Evolutionary conservation across 2,329 filamentous ascomycete species (phyloP), one percentile per base, ranked within the genome.

Genomic region (Cladophialophora immunda): DNA sequence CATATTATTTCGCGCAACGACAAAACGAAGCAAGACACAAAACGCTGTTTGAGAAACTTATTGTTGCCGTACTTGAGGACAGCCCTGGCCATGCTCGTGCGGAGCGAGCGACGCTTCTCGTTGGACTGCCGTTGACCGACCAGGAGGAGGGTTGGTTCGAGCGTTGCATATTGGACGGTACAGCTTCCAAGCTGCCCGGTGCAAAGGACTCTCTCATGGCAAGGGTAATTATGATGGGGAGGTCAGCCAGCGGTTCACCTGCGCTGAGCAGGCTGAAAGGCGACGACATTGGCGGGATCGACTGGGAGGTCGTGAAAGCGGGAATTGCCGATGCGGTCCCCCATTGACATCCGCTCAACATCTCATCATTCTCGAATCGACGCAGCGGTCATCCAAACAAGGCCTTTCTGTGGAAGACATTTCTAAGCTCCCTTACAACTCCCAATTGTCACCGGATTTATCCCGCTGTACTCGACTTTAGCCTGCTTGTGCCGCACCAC

Each of bases 91-190:
- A 77, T 64, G 68, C 74, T 22, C 77, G 82, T 22, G 86, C 87
- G 2, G 81, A 84, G 17, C 85, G 86, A 19, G 88, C 89, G 0
- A 85, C 87, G 54, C 90, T 94, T 76, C 82, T 96, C 0, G 85
- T 92, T 8, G 89, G 90, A 68, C 78, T 94, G 68, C 91, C 92
- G 0, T 86, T 96, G n/a, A 87, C 87, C 65, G 76, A 82, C 1
- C 81, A 86, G 19, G 93, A 97, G 75, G 91, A 94, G 75, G 76
- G 75, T 4, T 94, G 91, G 90, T 88, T 96, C 68, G 87, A 90
- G 71, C 86, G 90, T 29, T 90, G 86, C 65, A 80, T 96, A 41
- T 82, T 87, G 0, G 81, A 82, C 4, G 90, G 90, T 11, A 87
- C 87, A 53, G 91, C 90, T 2, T 87, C 87, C 73, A 84, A 82